phyloP scores from a whole-genome alignment of 164 flowering plant genomes.

The Dillenia suffruticosa region DNA sequence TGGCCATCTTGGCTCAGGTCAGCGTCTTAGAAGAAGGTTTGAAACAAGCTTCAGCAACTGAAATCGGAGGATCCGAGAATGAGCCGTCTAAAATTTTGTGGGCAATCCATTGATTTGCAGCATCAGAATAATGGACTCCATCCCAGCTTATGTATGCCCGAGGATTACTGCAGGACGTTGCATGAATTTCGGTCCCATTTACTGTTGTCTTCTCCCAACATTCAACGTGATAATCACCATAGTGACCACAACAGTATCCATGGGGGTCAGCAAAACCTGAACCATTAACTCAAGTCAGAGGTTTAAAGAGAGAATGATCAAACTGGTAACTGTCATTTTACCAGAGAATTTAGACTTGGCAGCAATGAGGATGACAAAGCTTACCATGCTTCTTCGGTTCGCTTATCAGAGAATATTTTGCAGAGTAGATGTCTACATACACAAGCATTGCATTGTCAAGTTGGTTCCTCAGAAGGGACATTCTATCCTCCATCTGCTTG shows the following conservation, averaged over 20 bases:
- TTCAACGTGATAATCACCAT: conserved; percentile 27
- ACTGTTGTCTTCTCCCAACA: conserved; percentile 41
- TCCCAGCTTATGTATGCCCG: conserved; percentile 63
- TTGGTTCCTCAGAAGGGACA: conserved; percentile 30
- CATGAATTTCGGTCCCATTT: conserved; percentile 51
- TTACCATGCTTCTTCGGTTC: conserved; percentile 48
- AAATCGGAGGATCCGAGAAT: conserved; percentile 36
- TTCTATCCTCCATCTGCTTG: conserved; percentile 44
- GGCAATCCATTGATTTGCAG: conserved; percentile 54
- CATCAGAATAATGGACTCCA: conserved; percentile 61
- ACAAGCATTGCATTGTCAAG: conserved; percentile 37
- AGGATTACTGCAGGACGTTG: conserved; percentile 46
- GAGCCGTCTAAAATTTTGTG: conserved; percentile 38
- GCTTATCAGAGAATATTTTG: conserved; percentile 46
- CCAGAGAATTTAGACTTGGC: too few species aligned
- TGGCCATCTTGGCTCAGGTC: too few species aligned
- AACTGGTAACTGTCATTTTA: too few species aligned
- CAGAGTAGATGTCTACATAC: conserved; percentile 62
- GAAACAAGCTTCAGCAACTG: conserved; percentile 18
- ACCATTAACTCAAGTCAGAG: not conserved
- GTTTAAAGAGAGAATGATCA: not conserved
- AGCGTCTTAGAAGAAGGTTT: not conserved
- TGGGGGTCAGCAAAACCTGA: conserved; percentile 63
- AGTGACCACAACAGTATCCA: conserved; percentile 53
- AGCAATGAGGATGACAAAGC: too few species aligned